These are phyloP conservation scores for Paramarasmius palmivorus DNA, from an alignment of 1,284 basidiomycete species.

Conservation along the genomic window DNA sequence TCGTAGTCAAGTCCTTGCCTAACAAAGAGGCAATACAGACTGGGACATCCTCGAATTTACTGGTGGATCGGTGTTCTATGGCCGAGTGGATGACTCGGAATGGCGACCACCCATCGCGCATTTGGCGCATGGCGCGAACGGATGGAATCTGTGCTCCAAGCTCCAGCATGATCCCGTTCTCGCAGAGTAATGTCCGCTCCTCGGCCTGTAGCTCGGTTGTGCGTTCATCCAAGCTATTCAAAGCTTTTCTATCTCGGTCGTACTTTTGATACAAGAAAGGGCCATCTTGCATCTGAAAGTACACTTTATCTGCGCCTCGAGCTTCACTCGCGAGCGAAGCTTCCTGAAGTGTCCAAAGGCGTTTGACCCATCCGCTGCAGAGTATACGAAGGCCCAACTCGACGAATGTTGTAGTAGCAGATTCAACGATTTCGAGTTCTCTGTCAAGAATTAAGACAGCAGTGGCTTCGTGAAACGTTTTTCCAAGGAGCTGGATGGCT, in stretches of 20 bases:
- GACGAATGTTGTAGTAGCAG: not conserved
- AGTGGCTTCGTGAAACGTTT: conserved; percentile 3
- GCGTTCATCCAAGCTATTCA: not conserved
- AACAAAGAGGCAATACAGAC: conserved; percentile 1
- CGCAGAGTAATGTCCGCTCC: not conserved
- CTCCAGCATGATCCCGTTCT: not conserved
- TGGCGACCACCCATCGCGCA: not conserved
- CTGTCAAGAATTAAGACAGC: conserved; percentile 5
- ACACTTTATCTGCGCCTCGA: conserved; percentile 2
- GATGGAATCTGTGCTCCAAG: not conserved
- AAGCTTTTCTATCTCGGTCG: conserved; percentile 2
- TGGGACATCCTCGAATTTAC: not conserved
- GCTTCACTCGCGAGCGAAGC: conserved; percentile 2
- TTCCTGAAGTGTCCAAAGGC: conserved; percentile 7
- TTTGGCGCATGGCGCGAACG: not conserved
- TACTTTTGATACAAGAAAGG: conserved; percentile 4
- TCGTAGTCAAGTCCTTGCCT: not conserved
- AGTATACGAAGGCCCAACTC: conserved; percentile 4
- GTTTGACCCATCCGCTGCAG: conserved; percentile 6
- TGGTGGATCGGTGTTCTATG: not conserved
- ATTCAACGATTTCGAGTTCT: conserved; percentile 3
- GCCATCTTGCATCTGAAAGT: conserved; percentile 7
- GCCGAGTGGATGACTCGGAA: not conserved
- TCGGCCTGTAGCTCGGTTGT: not conserved
- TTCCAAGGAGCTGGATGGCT: conserved; percentile 4